Evolutionary conservation across 345 rosid species (phyloP).

Genomic region (Arabis hirsuta): DNA sequence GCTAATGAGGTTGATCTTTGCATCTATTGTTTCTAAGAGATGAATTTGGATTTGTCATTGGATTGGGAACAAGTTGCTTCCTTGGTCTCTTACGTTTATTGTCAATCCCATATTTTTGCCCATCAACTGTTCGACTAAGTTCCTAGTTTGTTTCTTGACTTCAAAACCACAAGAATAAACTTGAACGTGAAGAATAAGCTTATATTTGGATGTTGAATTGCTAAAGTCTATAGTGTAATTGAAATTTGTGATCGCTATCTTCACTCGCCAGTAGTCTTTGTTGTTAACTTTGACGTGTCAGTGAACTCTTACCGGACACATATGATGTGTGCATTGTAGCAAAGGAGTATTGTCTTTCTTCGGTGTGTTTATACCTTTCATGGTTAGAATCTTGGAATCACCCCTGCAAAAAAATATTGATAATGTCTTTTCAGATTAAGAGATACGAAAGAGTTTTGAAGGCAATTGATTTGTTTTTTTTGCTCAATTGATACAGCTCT

Average conservation of each 20-base stretch:
- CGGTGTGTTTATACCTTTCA: conserved; percentile 64
- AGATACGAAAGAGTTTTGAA: conserved; percentile 2
- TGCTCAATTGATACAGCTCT: conserved; percentile 72
- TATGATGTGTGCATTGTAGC: conserved; percentile 78
- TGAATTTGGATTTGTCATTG: no score
- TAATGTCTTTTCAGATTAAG: not conserved
- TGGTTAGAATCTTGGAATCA: conserved; percentile 63
- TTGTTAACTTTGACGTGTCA: conserved; percentile 85
- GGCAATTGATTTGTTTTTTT: not conserved
- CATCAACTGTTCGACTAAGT: no score
- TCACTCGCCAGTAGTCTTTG: conserved; percentile 79
- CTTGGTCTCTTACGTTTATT: no score
- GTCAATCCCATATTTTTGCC: no score
- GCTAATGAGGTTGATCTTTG: no score
- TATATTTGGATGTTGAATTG: conserved; percentile 80
- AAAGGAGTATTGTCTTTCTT: conserved; percentile 63
- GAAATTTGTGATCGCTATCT: conserved; percentile 73
- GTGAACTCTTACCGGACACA: conserved; percentile 83
- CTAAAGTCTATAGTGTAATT: conserved; percentile 73
- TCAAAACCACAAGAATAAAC: no score
- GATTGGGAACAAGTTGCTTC: no score
- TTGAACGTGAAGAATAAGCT: no score
- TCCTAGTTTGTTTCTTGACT: no score
- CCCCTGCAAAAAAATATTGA: conserved; percentile 53
- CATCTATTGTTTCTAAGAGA: no score